These are phyloP conservation scores for Leccinum aurantiacum DNA, from an alignment of 768 basidiomycete genomes.

Conservation along the genomic window DNA sequence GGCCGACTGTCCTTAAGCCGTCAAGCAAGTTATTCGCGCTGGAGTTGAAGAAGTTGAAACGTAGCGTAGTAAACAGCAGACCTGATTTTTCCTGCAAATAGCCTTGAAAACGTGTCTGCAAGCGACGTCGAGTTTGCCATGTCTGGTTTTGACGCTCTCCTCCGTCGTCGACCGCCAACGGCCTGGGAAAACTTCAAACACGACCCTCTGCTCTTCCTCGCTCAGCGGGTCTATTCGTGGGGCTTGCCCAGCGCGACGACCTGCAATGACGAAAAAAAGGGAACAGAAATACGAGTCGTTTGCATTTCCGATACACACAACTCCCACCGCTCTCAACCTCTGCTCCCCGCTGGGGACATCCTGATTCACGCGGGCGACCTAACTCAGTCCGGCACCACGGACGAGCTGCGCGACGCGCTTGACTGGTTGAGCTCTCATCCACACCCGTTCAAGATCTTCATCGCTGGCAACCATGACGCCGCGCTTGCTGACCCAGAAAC, in stretches of 20 bases:
- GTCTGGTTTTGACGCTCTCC: neutral
- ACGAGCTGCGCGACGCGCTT: constrained; percentile 8
- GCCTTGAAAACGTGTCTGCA: too few relatives aligned
- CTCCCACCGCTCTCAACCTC: constrained; percentile 5
- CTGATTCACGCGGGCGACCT: constrained; percentile 11
- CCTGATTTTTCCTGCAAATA: too few relatives aligned
- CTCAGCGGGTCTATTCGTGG: constrained; percentile 5
- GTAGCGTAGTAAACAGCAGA: too few relatives aligned
- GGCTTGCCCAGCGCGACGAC: neutral
- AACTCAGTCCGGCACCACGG: constrained; percentile 4
- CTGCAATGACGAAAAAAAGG: neutral
- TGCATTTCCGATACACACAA: constrained; percentile 13
- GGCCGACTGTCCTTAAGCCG: too few relatives aligned
- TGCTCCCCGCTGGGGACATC: constrained; percentile 7
- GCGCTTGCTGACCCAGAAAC: constrained; percentile 5
- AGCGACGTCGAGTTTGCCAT: neutral
- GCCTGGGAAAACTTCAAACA: constrained; percentile 7
- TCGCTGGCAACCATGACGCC: constrained; percentile 14
- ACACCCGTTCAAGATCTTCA: constrained; percentile 10
- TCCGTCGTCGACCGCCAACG: constrained; percentile 9
- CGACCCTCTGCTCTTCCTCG: constrained; percentile 11
- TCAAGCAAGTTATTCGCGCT: too few relatives aligned
- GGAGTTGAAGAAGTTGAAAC: too few relatives aligned
- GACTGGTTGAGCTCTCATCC: constrained; percentile 10
- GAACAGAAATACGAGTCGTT: neutral